Conservation (phyloP, 108 stramenopile genomes). For the Bacterosira constricta region DNA sequence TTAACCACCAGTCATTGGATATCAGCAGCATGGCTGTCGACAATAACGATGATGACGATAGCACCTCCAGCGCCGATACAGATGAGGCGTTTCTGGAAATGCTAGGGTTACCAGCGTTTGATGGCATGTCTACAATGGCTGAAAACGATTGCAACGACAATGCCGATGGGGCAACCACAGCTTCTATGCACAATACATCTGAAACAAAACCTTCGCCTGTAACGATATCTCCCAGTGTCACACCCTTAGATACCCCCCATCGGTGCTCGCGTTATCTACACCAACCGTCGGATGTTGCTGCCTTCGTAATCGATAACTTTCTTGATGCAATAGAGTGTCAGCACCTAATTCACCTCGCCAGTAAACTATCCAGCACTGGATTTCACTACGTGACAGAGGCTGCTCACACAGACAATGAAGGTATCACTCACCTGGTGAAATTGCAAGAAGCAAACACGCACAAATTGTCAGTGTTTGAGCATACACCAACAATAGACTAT, state of each 20-base stretch:
- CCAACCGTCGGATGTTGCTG: slow-evolving; percentile 49
- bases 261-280: slow-evolving; percentile 59
- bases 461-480: slow-evolving; percentile 72
- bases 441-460: slow-evolving; percentile 67
- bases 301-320: slow-evolving; percentile 51
- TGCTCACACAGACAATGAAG: slow-evolving; percentile 55
- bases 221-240: slow-evolving; percentile 21
- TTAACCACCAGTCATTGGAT: too few relatives aligned
- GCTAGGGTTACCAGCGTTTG: too few relatives aligned
- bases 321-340: slow-evolving; percentile 47
- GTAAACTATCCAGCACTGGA: slow-evolving; percentile 16
- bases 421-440: slow-evolving; percentile 48
- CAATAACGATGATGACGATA: too few relatives aligned
- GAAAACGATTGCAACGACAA: too few relatives aligned
- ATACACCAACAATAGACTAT: slow-evolving; percentile 30
- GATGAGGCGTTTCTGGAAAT: too few relatives aligned
- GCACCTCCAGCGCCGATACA: too few relatives aligned
- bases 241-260: slow-evolving; percentile 23
- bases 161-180: too few relatives aligned
- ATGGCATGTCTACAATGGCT: too few relatives aligned
- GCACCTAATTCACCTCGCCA: slow-evolving; percentile 48
- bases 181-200: too few relatives aligned
- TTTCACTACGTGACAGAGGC: slow-evolving; percentile 71
- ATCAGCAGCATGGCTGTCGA: too few relatives aligned
- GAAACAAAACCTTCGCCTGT: too few relatives aligned